Evolutionary conservation across 208 protist species (phyloP), one percentile per base, ranked within the genome.

Genomic region (Leishmania martiniquensis): DNA sequence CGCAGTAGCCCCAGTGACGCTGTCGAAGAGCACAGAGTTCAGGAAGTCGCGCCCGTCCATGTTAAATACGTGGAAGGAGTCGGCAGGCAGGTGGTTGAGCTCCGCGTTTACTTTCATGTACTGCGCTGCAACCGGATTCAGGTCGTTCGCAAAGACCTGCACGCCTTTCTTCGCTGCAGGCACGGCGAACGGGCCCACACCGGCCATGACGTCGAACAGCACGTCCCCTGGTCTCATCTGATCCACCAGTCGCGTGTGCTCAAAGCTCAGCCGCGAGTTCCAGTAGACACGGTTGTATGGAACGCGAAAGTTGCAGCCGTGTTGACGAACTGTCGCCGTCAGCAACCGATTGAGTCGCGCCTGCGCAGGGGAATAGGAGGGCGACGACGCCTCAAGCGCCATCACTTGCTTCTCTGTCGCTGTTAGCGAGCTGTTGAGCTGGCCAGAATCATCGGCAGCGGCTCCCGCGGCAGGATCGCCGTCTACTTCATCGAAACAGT

Each of bases 241-340:
- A 17, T 87, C 75, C 25, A 99, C 91, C 17, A 99, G 74, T 22
- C 96, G 90, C 39, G 82, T 85, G 89, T 99, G 99, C 85, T 99
- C 99, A 47, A 86, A 87, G 69, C 94, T 91, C 25, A 99, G 91
- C 25, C 98, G 89, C 68, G 92, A 98, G 91, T 99, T 99, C 98
- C 99, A 99, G 86, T 99, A 99, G 29, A 99, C 99, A 67, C 97
- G 89, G 71, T 95, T 92, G 89, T 98, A 99, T 72, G 99, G 98
- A 47, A 99, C 98, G 57, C 83, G 84, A 77, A 99, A 99, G 72
- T 71, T 72, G 80, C 92, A 98, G 17, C 92, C 96, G 84, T 98
- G 94, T 80, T 99, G 98, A 52, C 95, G 95, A 73, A 98, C 89
- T 25, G 85, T 88, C 4, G 89, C 91, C 25, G 86, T 86, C 37